These are phyloP conservation scores for Paramecium tetraurelia DNA, from an alignment of 73 alveolate genomes.

Conservation along the genomic window DNA sequence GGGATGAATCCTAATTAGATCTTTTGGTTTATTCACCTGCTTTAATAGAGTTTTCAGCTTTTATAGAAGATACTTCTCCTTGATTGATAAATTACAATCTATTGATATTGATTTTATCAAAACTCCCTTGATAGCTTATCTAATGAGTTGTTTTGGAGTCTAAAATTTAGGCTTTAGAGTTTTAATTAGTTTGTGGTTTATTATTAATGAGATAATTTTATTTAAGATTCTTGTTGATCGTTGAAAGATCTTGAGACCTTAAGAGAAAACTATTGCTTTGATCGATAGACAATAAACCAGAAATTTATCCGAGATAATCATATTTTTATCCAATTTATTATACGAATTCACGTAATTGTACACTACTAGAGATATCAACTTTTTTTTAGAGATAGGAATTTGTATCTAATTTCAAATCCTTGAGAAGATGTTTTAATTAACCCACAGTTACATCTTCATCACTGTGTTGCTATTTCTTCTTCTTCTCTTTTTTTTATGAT, in stretches of 20 bases:
- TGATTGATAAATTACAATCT: neutral
- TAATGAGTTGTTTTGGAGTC: neutral
- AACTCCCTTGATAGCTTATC: neutral
- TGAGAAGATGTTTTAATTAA: neutral
- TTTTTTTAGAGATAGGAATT: conserved; percentile 12
- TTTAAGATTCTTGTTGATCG: neutral
- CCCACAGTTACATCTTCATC: conserved; percentile 34
- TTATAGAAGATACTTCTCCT: neutral
- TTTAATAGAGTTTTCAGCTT: neutral
- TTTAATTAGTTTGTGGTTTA: neutral
- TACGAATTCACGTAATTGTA: neutral
- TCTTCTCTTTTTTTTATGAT: neutral
- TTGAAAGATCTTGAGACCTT: conserved; percentile 3
- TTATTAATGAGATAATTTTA: neutral
- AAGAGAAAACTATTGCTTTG: neutral
- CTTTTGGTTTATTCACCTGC: neutral
- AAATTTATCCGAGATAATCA: conserved; percentile 29
- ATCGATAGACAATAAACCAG: conserved; percentile 29
- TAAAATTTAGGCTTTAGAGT: neutral
- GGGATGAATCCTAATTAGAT: neutral
- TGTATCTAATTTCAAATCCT: conserved; percentile 12
- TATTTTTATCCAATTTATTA: neutral
- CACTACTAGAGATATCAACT: neutral
- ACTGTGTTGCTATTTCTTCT: neutral
- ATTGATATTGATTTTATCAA: neutral